A percentile compares a stretch with the other conserved stretches of the same genome.
Evolutionary conservation across 768 basidiomycete species (phyloP).

Genomic region (Agrocybe pediades): DNA sequence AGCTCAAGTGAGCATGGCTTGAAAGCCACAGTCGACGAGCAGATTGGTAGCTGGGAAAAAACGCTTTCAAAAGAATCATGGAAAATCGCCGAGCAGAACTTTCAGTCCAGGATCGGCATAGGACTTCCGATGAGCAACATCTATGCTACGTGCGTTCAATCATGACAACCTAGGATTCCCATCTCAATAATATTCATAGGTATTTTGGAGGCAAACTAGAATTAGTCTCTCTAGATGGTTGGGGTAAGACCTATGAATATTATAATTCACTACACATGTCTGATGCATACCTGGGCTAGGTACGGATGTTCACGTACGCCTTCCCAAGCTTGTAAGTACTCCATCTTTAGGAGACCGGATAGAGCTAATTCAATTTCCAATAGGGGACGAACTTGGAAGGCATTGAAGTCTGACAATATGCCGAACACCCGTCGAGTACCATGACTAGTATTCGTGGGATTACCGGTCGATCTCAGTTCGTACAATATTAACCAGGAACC

Average conservation of each 20-base stretch:
- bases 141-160: slow-evolving; percentile 61
- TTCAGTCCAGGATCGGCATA: slow-evolving; percentile 72
- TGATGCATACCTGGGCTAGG: slow-evolving; percentile 41
- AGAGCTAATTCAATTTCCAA: not conserved
- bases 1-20: slow-evolving; percentile 64
- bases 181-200: slow-evolving; percentile 36
- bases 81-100: slow-evolving; percentile 43
- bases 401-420: slow-evolving; percentile 60
- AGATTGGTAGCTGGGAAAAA: slow-evolving; percentile 55
- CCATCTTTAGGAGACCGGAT: not conserved
- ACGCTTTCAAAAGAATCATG: slow-evolving; percentile 29
- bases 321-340: slow-evolving; percentile 73
- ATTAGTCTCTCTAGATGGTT: slow-evolving; percentile 78
- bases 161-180: not conserved
- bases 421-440: too few relatives aligned
- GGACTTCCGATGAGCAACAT: slow-evolving; percentile 91
- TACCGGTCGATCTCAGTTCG: too few relatives aligned
- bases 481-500: too few relatives aligned
- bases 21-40: slow-evolving; percentile 80
- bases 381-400: slow-evolving; percentile 87
- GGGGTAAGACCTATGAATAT: slow-evolving; percentile 54
- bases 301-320: slow-evolving; percentile 78
- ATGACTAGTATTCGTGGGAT: too few relatives aligned
- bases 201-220: slow-evolving; percentile 86
- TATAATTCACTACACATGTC: not conserved